phyloP scores from a whole-genome alignment of 2,329 filamentous ascomycete genomes.

The Scytalidium lignicola region DNA sequence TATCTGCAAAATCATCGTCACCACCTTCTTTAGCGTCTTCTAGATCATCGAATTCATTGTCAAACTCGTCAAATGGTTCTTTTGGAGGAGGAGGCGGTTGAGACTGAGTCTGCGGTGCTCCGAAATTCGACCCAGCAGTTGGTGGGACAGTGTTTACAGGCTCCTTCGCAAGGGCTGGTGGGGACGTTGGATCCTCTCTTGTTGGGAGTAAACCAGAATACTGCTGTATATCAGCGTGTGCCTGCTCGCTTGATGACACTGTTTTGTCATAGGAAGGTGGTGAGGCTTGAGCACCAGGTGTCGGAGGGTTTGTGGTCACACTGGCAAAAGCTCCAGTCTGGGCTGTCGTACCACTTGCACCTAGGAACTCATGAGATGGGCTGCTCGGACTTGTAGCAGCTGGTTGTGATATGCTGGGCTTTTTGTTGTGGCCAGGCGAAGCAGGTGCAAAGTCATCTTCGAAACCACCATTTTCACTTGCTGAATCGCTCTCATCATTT shows the following conservation, averaged over 20 bases:
- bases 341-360: conserved; percentile 24
- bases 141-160: conserved; percentile 20
- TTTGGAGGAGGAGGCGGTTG: conserved; percentile 33
- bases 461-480: conserved; percentile 72
- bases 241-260: conserved; percentile 31
- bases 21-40: conserved; percentile 79
- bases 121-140: conserved; percentile 21
- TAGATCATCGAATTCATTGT: conserved; percentile 76
- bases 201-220: conserved; percentile 51
- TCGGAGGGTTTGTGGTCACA: conserved; percentile 38
- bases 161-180: conserved; percentile 19
- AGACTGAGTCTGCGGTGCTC: conserved; percentile 17
- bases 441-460: conserved; percentile 85
- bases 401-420: conserved; percentile 17
- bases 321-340: conserved; percentile 18
- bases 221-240: conserved; percentile 43
- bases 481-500: conserved; percentile 76
- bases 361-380: conserved; percentile 23
- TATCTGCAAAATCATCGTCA: conserved; percentile 74
- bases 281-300: conserved; percentile 49
- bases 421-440: conserved; percentile 24
- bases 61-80: conserved; percentile 67
- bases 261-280: conserved; percentile 51
- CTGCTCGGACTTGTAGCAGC: conserved; percentile 22
- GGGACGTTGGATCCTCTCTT: conserved; percentile 43